Base-by-base conservation (phyloP, 139 green algal genomes). In the Chlamydomonas incerta region DNA sequence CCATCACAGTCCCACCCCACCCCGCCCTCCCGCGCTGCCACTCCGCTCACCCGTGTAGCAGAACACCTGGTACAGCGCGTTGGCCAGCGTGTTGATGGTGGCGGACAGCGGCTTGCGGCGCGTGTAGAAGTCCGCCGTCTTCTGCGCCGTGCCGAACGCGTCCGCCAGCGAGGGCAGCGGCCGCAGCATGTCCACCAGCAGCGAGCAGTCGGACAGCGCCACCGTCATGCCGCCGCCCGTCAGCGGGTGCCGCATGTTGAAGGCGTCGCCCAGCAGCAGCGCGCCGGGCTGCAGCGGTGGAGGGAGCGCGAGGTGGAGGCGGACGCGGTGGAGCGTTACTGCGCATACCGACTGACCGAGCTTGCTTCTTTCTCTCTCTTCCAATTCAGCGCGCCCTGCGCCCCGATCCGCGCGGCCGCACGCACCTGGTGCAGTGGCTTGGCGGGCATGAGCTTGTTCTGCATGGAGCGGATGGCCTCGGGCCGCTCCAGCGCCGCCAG, bases 81-180 rank as follows among this genome's bases (percentile, higher is more conserved):
- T 98, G 24, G 97, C 98, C 31, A 99, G 93, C 17, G 97, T 99
- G 96, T 99, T 99, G 92, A 99, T 99, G 73, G 97, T 99, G n/a
- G 96, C 95, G 28, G 89, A 94, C 80, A 99, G 74, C 17, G 97
- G 97, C 91, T 98, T 98, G 52, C 95, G 91, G 55, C 80, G 72
- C 14, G 93, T 94, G 89, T 98, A 98, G 83, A 99, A 99, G 72
- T 95, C 92, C 17, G 93, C 89, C 21, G 95, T 97, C 75, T 92
- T 82, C 46, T 89, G 33, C 13, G 92, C 87, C 29, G 96, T 97
- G 29, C 90, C 85, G 17, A 94, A 50, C 15, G 89, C 67, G 88
- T 99, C 93, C 33, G 65, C n/a, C 50, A 97, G 88, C 88, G 24
- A 67, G 11, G 80, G 72, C 72, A 90, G 63, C 46, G 86, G 75